These are phyloP conservation scores for Hysterium pulicare DNA, from an alignment of 2,329 filamentous ascomycete species.

Conservation along the genomic window DNA sequence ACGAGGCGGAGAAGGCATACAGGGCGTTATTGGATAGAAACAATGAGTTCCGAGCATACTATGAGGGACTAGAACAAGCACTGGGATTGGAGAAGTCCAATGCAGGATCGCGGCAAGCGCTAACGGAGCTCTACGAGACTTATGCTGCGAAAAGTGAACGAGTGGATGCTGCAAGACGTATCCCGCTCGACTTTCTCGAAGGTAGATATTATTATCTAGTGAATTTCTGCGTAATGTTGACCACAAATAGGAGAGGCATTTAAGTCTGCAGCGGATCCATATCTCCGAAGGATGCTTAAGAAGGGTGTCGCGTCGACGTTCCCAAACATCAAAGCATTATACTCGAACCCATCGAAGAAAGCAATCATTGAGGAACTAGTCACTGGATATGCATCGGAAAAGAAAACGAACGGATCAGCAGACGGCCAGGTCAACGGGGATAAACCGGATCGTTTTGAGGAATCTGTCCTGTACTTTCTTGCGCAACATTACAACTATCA, in stretches of 20 bases:
- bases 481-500: constrained; percentile 97
- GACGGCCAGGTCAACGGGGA: constrained; percentile 51
- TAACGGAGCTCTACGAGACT: constrained; percentile 75
- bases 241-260: constrained; percentile 67
- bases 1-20: constrained; percentile 81
- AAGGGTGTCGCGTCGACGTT: constrained; percentile 96
- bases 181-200: constrained; percentile 85
- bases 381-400: constrained; percentile 69
- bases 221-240: background rate
- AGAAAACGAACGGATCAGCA: constrained; percentile 49
- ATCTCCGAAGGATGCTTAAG: constrained; percentile 79
- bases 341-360: constrained; percentile 73
- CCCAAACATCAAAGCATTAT: constrained; percentile 92
- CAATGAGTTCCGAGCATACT: constrained; percentile 82
- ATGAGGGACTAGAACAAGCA: constrained; percentile 68
- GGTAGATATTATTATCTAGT: constrained; percentile 44
- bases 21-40: constrained; percentile 80
- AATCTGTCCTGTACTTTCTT: constrained; percentile 85
- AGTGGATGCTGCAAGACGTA: constrained; percentile 77
- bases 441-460: constrained; percentile 59
- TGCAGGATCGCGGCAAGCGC: constrained; percentile 61
- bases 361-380: constrained; percentile 72
- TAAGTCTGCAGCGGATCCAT: constrained; percentile 69
- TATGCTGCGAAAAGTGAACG: constrained; percentile 79
- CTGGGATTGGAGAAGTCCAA: constrained; percentile 63